Conservation (phyloP, 352 stramenopile species). For the Blastocystis sp. region DNA sequence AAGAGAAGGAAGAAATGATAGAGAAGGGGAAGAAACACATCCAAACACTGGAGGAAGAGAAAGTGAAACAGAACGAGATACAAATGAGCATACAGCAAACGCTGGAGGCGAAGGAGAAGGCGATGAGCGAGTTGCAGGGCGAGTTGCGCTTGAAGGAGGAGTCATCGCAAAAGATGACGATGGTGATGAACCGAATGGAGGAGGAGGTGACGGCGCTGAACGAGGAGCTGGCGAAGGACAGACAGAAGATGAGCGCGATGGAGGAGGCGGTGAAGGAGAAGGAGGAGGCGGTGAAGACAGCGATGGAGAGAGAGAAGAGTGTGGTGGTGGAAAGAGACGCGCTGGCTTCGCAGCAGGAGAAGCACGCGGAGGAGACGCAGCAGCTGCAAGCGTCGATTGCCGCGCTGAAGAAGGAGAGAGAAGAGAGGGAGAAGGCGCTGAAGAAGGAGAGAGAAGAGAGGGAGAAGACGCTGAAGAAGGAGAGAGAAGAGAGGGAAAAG, state of each 20-base stretch:
- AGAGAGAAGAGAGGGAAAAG: neutral
- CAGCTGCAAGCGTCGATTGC: neutral
- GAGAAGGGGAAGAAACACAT: neutral
- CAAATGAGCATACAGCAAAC: neutral
- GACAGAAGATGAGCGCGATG: neutral
- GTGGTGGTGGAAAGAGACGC: neutral
- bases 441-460: neutral
- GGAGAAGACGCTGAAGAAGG: neutral
- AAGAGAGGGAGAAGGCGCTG: neutral
- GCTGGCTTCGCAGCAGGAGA: neutral
- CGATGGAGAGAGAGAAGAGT: neutral
- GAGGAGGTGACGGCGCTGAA: neutral
- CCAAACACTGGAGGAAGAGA: neutral
- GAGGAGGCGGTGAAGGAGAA: neutral
- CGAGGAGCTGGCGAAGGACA: neutral
- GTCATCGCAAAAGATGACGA: neutral
- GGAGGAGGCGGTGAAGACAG: neutral
- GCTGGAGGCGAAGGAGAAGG: neutral
- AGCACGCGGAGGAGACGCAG: neutral
- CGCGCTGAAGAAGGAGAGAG: neutral
- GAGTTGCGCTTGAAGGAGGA: neutral
- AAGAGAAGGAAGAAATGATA: constrained; percentile 14
- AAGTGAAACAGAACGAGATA: neutral
- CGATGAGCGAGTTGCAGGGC: neutral
- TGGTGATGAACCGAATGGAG: neutral